These are phyloP conservation scores for Volvox africanus DNA, from an alignment of 139 green algal genomes.

Conservation along the genomic window DNA sequence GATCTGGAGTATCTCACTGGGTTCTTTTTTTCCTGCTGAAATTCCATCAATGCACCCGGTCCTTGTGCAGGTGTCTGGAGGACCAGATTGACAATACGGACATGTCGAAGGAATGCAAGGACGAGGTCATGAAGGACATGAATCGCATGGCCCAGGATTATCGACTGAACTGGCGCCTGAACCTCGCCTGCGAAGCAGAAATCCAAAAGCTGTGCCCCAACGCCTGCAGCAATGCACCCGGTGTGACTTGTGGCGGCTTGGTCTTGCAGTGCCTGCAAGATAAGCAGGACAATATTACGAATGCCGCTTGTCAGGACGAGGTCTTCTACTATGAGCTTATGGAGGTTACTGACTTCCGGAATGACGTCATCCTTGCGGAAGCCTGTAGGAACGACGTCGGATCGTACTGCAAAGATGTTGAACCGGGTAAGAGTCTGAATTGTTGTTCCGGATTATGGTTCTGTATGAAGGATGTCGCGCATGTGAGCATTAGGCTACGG, in stretches of 20 bases:
- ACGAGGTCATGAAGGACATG: constrained; percentile 80
- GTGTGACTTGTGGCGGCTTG: constrained; percentile 79
- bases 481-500: too few relatives aligned
- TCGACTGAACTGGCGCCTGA: constrained; percentile 90
- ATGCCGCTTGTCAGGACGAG: constrained; percentile 83
- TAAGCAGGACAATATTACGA: constrained; percentile 85
- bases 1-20: too few relatives aligned
- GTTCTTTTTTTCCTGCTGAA: too few relatives aligned
- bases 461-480: not conserved
- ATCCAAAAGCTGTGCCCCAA: constrained; percentile 78
- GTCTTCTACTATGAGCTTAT: constrained; percentile 91
- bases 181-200: constrained; percentile 83
- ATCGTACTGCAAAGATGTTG: constrained; percentile 79
- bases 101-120: constrained; percentile 85
- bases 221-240: constrained; percentile 66
- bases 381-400: constrained; percentile 83
- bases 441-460: too few relatives aligned
- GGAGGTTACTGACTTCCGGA: constrained; percentile 80
- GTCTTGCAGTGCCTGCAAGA: constrained; percentile 90
- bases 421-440: constrained; percentile 60
- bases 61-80: constrained; percentile 61
- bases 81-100: constrained; percentile 58
- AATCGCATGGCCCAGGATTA: constrained; percentile 82
- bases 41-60: too few relatives aligned
- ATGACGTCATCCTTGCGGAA: constrained; percentile 79